Percentiles rank a stretch among this genome's conserved stretches.
Evolutionary conservation across 352 stramenopile genomes (phyloP).

Genomic region (Globisporangium spinosum): DNA sequence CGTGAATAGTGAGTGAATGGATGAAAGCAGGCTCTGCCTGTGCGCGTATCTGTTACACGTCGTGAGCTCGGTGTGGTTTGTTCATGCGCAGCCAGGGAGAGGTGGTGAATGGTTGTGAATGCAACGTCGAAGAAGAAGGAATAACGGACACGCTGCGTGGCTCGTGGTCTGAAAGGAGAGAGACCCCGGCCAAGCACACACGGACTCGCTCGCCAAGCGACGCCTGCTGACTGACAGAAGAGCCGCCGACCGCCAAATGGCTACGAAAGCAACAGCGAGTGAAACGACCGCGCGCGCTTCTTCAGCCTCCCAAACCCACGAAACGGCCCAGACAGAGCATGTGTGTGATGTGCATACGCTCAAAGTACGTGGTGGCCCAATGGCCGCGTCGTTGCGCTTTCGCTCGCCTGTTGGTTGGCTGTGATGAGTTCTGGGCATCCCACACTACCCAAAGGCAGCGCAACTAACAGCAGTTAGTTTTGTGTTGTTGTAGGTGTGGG

Average conservation of each 20-base stretch:
- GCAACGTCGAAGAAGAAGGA: not conserved
- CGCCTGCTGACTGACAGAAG: not conserved
- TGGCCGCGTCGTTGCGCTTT: not conserved
- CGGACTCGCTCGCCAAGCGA: not conserved
- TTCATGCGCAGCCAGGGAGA: too few species aligned
- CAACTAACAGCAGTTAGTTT: too few species aligned
- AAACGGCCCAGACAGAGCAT: not conserved
- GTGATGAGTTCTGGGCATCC: too few species aligned
- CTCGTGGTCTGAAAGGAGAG: not conserved
- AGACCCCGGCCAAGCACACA: not conserved
- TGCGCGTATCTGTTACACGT: too few species aligned
- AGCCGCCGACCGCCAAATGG: not conserved
- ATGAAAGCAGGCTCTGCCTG: too few species aligned
- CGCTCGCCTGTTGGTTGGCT: not conserved
- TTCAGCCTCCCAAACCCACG: not conserved
- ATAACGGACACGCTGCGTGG: not conserved
- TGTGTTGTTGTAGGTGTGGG: too few species aligned
- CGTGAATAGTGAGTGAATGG: too few species aligned
- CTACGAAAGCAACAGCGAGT: not conserved
- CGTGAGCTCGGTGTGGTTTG: too few species aligned
- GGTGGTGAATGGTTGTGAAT: not conserved
- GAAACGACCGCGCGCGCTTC: not conserved
- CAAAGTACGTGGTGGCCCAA: not conserved
- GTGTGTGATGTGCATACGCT: not conserved
- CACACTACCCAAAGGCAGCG: too few species aligned